phyloP scores from a whole-genome alignment of 1,284 basidiomycete genomes.

The Retiboletus fuscus region DNA sequence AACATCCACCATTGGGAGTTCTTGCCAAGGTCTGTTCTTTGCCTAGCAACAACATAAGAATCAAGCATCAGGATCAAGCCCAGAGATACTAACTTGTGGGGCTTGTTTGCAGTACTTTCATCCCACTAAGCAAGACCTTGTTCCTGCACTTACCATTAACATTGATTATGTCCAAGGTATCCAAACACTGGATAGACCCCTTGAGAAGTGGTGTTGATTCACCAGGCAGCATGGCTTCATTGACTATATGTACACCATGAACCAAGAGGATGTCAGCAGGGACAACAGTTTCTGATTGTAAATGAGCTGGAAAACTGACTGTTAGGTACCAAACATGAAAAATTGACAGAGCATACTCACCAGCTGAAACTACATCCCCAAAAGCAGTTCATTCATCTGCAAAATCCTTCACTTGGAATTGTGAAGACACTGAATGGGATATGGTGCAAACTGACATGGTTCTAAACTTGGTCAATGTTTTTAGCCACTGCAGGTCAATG shows the following conservation, averaged over 20 bases:
- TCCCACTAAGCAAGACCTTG: slow-evolving; percentile 91
- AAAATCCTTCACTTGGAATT: slow-evolving; percentile 84
- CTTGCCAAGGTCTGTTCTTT: slow-evolving; percentile 60
- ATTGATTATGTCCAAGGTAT: slow-evolving; percentile 80
- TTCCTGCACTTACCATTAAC: slow-evolving; percentile 89
- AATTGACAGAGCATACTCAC: slow-evolving; percentile 51
- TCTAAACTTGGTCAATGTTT: slow-evolving; percentile 92
- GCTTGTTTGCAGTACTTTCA: slow-evolving; percentile 90
- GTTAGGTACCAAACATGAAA: not conserved
- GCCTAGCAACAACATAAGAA: slow-evolving; percentile 36
- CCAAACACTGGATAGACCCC: slow-evolving; percentile 90
- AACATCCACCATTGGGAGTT: slow-evolving; percentile 90
- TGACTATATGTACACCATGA: slow-evolving; percentile 92
- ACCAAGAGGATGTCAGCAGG: slow-evolving; percentile 92
- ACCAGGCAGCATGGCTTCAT: slow-evolving; percentile 97
- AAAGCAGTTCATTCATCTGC: slow-evolving; percentile 86
- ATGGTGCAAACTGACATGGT: slow-evolving; percentile 95
- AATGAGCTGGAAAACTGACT: slow-evolving; percentile 63
- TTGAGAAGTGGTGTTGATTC: slow-evolving; percentile 96
- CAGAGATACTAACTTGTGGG: slow-evolving; percentile 55
- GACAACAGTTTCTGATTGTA: slow-evolving; percentile 85
- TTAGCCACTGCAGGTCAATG: slow-evolving; percentile 73
- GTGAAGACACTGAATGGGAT: slow-evolving; percentile 84
- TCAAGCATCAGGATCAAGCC: not conserved
- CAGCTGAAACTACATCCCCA: slow-evolving; percentile 89